Evolutionary conservation across 305 asterid genomes (phyloP), one percentile per base, ranked within the genome.

Genomic region (Withania somnifera): DNA sequence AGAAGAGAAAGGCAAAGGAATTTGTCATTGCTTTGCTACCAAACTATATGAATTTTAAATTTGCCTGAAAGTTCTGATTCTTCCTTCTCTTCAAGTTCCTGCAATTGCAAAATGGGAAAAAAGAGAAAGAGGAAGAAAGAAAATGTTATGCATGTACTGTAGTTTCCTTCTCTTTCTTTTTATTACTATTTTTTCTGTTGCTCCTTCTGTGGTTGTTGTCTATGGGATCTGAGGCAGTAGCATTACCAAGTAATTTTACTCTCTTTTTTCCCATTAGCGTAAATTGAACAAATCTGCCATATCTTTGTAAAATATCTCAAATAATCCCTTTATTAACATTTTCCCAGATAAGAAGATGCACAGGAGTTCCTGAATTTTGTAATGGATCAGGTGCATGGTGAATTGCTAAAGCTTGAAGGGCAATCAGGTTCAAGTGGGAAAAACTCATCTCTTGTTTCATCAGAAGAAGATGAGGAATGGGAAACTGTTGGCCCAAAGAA

Each of bases 401-500:
- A 95, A 85, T 85, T 95, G 89, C 89, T 94, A 52, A 94, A 90
- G 90, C 91, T 92, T 89, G 91, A 91, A 52, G 99, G 99, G 75
- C 86, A 84, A 58, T 86, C 94, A 64, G 81, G 77, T 83, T 69
- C 78, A 84, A 89, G 82, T 68, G 98, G 94, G 50, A 86, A 83
- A 66, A 95, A 87, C 63, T 83, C 89, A 34, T 87, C 91, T 82
- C 73, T 94, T 87, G 91, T 90, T 76, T 93, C 97, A 56, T 84
- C 89, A 42, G 86, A 90, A 68, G 99, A 94, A 83, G 99, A 91
- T 82, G 98, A 95, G 36, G 99, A 86, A 84, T 95, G 99, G 99
- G 98, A 93, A 87, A 95, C 98, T 81, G 98, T 95, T 81, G 99
- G 98, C 66, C 99, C 93, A 50, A 94, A 93, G 90, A 95, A 95